These are phyloP conservation scores for Stachybotrys chlorohalonatus DNA, from an alignment of 2,329 filamentous ascomycete species.

Conservation along the genomic window DNA sequence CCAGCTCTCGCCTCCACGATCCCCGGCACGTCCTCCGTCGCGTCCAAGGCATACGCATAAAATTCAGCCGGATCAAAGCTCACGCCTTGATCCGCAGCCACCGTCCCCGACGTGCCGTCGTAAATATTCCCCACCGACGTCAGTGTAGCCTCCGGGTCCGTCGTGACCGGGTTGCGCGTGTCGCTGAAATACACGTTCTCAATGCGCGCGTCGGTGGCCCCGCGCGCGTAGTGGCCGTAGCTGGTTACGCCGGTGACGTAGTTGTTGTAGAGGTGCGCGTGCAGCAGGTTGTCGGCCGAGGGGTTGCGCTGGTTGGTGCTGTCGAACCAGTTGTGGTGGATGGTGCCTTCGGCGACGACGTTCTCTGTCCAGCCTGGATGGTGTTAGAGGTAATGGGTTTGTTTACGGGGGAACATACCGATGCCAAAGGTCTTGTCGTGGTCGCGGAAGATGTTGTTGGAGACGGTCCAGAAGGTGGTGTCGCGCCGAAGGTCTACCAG, in stretches of 20 bases:
- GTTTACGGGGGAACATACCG: background rate
- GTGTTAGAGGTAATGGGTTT: background rate
- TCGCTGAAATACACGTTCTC: conserved; percentile 10
- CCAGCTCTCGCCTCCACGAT: conserved; percentile 6
- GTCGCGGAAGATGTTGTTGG: conserved; percentile 8
- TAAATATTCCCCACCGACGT: conserved; percentile 7
- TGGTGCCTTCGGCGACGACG: conserved; percentile 7
- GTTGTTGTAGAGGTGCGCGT: conserved; percentile 12
- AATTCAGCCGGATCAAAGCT: conserved; percentile 6
- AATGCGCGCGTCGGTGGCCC: conserved; percentile 8
- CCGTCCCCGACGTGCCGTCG: conserved; percentile 5
- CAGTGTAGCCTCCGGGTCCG: conserved; percentile 6
- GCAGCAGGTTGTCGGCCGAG: conserved; percentile 8
- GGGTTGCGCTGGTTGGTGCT: conserved; percentile 10
- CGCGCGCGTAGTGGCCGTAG: conserved; percentile 11
- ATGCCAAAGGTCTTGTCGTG: conserved; percentile 11
- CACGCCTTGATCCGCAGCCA: conserved; percentile 4
- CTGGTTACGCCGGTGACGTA: conserved; percentile 8
- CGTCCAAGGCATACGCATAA: conserved; percentile 5
- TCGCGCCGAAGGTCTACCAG: conserved; percentile 9
- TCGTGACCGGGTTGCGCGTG: conserved; percentile 7
- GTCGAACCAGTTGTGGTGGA: conserved; percentile 12
- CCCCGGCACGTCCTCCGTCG: conserved; percentile 5
- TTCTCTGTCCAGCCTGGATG: conserved; percentile 9
- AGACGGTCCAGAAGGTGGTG: conserved; percentile 8